A percentile compares a stretch with the other conserved stretches of the same genome.
Conservation (phyloP, 2,329 filamentous ascomycete genomes). For the Cercospora citrullina region DNA sequence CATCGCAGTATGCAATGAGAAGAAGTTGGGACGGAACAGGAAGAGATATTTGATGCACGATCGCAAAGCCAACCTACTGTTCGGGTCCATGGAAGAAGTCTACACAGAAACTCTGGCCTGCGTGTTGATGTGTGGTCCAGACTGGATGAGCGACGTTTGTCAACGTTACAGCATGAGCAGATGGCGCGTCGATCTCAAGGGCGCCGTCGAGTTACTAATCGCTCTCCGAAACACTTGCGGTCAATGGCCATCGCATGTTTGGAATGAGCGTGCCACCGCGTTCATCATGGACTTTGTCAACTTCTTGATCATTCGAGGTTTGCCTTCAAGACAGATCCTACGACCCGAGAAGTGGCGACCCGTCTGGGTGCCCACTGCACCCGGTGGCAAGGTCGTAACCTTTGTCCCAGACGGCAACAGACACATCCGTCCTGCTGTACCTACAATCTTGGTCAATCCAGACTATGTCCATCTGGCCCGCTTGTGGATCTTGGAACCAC, state of each 20-base stretch:
- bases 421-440: constrained; percentile 32
- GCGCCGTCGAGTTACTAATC: constrained; percentile 37
- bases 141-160: constrained; percentile 43
- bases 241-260: constrained; percentile 34
- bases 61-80: constrained; percentile 37
- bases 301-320: constrained; percentile 38
- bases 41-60: constrained; percentile 38
- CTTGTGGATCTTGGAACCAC: constrained; percentile 44
- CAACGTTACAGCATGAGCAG: constrained; percentile 36
- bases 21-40: constrained; percentile 36
- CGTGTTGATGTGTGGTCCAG: constrained; percentile 43
- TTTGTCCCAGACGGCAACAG: constrained; percentile 33
- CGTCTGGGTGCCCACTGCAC: constrained; percentile 29
- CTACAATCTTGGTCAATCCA: constrained; percentile 33
- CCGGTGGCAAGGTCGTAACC: constrained; percentile 34
- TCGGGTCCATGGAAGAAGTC: constrained; percentile 43
- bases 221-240: constrained; percentile 42
- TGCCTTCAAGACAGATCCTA: constrained; percentile 36
- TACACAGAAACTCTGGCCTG: constrained; percentile 47
- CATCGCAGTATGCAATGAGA: constrained; percentile 38
- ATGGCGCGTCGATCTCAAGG: constrained; percentile 36
- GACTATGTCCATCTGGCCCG: constrained; percentile 38
- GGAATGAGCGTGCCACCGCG: constrained; percentile 33
- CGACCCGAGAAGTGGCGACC: constrained; percentile 36
- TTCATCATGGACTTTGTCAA: constrained; percentile 41